Conservation (phyloP, 192 early-diverging fungal species). For the Coemansia sp. region DNA sequence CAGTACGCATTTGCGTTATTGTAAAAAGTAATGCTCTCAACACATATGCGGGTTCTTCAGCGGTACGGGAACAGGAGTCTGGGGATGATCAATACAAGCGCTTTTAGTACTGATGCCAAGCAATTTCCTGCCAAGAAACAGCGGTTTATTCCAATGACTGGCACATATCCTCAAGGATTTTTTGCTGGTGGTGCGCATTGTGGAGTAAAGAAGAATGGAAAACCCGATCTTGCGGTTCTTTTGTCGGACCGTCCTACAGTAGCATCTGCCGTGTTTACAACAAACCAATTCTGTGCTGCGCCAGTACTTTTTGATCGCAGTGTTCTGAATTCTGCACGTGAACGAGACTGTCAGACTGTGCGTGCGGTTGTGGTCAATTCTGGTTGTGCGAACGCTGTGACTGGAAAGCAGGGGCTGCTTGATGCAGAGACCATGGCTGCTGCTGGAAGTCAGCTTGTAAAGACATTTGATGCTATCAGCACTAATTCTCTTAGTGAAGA, state of each 20-base stretch:
- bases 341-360: slow-evolving; percentile 47
- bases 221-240: slow-evolving; percentile 80
- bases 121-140: slow-evolving; percentile 58
- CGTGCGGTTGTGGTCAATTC: slow-evolving; percentile 75
- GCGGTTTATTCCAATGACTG: slow-evolving; percentile 66
- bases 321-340: slow-evolving; percentile 57
- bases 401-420: slow-evolving; percentile 75
- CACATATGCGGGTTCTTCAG: slow-evolving; percentile 16
- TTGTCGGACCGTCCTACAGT: slow-evolving; percentile 69
- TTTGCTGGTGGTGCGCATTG: slow-evolving; percentile 69
- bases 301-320: slow-evolving; percentile 75
- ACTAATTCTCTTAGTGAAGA: background rate
- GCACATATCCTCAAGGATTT: slow-evolving; percentile 86
- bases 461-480: slow-evolving; percentile 14
- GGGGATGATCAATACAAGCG: background rate
- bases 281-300: slow-evolving; percentile 88
- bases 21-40: slow-evolving; percentile 16
- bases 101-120: slow-evolving; percentile 34
- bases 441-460: slow-evolving; percentile 59
- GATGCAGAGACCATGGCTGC: slow-evolving; percentile 73
- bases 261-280: slow-evolving; percentile 89
- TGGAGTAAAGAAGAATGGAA: slow-evolving; percentile 79
- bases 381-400: slow-evolving; percentile 96
- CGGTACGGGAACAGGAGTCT: slow-evolving; percentile 2
- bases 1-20: background rate